Evolutionary conservation across 2,329 filamentous ascomycete genomes (phyloP), one percentile per base, ranked within the genome.

Genomic region (Mariannaea sp.): DNA sequence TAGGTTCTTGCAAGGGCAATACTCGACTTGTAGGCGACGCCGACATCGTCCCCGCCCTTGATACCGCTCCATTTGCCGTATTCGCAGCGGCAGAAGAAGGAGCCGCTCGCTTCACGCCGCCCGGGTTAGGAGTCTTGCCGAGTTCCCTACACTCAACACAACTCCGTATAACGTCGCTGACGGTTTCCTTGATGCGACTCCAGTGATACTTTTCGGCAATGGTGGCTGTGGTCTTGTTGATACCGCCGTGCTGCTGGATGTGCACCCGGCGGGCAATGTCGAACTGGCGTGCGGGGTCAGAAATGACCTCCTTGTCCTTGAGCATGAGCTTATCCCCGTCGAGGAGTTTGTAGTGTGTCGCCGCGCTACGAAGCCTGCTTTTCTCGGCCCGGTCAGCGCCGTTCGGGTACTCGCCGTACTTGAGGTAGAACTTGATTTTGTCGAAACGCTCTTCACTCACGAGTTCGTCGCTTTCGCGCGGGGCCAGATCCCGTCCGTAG

Each of bases 131-230:
- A 26, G 80, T 76, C 70, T 89, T 89, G 56, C 84, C 81, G 30
- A 83, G 77, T 65, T 96, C 91, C 73, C 93, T 96, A 76, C 93
- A 97, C 69, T 96, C 87, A 7, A 82, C 76, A 73, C 94, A 99
- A 66, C 94, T 93, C 65, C 90, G 88, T 73, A 97, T 96, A 64
- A 96, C 92, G 70, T 93, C 87, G 70, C 89, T 94, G 57, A 97
- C 94, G 1, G 93, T 97, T 74, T 97, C 92, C 72, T 97, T 99
- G 76, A 97, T 97, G 56, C 93, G 85, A 41, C 95, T 92, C 94
- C 94, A 99, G 74, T 97, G 94, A 70, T 93, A 97, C 68, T 88
- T 89, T 69, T 97, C 90, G 9, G 93, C 91, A 66, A 99, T 96
- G 16, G 86, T 88, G 16, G 93, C 92, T 1, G 93, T 97, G 0